Evolutionary conservation across 164 flowering plant genomes (phyloP).

Genomic region (Sextonia rubra): DNA sequence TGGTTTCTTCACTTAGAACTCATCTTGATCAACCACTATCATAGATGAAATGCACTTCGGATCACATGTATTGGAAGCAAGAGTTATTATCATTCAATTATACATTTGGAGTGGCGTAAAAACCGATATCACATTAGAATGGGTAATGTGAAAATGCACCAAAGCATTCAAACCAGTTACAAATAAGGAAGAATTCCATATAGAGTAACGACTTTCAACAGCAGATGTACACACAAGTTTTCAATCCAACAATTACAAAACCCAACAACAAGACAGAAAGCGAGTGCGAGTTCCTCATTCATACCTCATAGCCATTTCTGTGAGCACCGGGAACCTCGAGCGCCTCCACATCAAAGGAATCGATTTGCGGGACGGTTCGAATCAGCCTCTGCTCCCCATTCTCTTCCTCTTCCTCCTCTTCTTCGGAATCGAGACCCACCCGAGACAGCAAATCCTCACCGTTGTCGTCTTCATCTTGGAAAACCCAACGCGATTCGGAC

Average conservation of each 20-base stretch:
- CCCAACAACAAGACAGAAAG: background rate
- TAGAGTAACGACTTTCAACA: background rate
- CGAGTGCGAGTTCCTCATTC: no score
- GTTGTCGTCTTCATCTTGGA: slow-evolving; percentile 63
- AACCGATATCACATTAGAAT: no score
- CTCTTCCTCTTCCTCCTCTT: slow-evolving; percentile 38
- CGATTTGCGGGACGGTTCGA: slow-evolving; percentile 84
- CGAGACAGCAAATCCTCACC: slow-evolving; percentile 24
- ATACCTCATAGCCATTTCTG: slow-evolving; percentile 67
- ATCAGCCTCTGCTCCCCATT: slow-evolving; percentile 61
- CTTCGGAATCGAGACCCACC: slow-evolving; percentile 38
- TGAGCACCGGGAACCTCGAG: slow-evolving; percentile 85
- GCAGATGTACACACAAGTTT: background rate
- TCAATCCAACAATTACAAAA: background rate
- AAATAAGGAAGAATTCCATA: background rate
- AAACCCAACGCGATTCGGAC: slow-evolving; percentile 83
- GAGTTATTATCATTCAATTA: no score
- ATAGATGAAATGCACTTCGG: no score
- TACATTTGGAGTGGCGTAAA: no score
- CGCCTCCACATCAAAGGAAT: slow-evolving; percentile 95
- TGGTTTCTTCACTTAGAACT: no score
- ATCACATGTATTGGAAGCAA: no score
- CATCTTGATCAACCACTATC: no score
- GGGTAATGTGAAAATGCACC: background rate
- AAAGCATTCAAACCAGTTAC: background rate